Conservation (phyloP, 208 protist species). For the Leptomonas seymouri region DNA sequence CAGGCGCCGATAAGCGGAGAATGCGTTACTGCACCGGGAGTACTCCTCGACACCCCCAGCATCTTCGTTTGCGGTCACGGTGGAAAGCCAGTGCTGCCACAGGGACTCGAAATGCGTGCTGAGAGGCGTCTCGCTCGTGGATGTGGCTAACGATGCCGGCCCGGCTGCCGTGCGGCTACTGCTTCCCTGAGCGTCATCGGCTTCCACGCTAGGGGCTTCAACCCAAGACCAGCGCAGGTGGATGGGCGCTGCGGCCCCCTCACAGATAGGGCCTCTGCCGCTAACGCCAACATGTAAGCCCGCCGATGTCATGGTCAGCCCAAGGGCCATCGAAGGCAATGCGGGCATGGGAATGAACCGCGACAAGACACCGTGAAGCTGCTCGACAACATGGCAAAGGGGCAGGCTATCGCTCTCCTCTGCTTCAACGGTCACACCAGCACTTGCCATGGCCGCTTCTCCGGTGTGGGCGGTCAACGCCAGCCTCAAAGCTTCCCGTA, state of each 20-base stretch:
- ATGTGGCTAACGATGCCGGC: background rate
- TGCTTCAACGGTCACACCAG: background rate
- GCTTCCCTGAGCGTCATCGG: no score
- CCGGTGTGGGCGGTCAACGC: constrained; percentile 7
- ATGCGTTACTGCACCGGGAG: background rate
- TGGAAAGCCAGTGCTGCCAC: constrained; percentile 5
- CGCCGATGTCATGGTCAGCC: constrained; percentile 3
- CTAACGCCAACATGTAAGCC: background rate
- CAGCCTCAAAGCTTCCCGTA: background rate
- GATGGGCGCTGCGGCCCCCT: background rate
- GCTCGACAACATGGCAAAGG: background rate
- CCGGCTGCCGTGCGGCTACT: no score
- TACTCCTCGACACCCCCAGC: background rate
- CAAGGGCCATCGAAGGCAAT: background rate
- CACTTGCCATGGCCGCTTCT: background rate
- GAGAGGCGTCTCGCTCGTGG: background rate
- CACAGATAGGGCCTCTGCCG: background rate
- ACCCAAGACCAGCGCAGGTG: constrained; percentile 13
- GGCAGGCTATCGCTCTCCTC: no score
- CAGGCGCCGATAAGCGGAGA: background rate
- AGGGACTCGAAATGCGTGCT: background rate
- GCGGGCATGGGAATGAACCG: background rate
- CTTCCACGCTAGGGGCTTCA: background rate
- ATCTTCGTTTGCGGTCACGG: background rate
- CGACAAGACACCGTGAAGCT: background rate